A percentile compares a stretch with the other conserved stretches of the same genome.
phyloP scores from a whole-genome alignment of 2,329 filamentous ascomycete species.

The Trichophyton benhamiae region DNA sequence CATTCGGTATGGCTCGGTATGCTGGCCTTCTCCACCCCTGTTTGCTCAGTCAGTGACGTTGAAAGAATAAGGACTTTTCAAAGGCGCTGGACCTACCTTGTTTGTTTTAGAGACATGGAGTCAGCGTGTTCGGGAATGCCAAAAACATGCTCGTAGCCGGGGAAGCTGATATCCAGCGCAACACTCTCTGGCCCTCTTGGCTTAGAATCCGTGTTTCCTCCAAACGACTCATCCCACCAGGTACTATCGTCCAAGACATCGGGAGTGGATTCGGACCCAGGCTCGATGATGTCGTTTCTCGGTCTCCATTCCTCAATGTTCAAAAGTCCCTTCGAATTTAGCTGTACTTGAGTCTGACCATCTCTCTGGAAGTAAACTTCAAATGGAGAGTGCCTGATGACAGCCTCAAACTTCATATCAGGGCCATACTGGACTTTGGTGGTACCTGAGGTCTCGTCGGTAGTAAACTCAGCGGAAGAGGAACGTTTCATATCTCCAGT shows the following conservation, averaged over 20 bases:
- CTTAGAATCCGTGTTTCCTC: conserved; percentile 88
- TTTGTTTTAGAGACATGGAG: conserved; percentile 76
- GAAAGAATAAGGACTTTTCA: not conserved
- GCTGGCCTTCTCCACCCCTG: conserved; percentile 67
- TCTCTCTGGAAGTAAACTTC: conserved; percentile 76
- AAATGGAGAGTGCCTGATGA: conserved; percentile 75
- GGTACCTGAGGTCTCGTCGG: conserved; percentile 53
- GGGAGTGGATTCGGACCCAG: conserved; percentile 23
- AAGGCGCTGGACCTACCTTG: conserved; percentile 41
- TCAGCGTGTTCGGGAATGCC: conserved; percentile 91
- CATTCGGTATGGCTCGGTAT: conserved; percentile 79
- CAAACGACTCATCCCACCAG: conserved; percentile 97
- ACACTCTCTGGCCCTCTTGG: conserved; percentile 90
- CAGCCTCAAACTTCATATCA: conserved; percentile 61
- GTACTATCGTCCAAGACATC: conserved; percentile 65
- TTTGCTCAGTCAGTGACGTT: conserved; percentile 15
- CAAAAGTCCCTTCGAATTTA: conserved; percentile 81
- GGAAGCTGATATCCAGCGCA: conserved; percentile 80
- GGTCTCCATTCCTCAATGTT: conserved; percentile 94
- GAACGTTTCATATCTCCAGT: conserved; percentile 68
- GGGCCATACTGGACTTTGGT: conserved; percentile 70
- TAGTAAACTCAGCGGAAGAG: conserved; percentile 55
- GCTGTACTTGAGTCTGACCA: conserved; percentile 65
- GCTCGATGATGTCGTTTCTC: conserved; percentile 54
- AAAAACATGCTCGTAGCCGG: conserved; percentile 82